Evolutionary conservation across 73 alveolate genomes (phyloP), one percentile per base, ranked within the genome.

Genomic region (Breviolum minutum): DNA sequence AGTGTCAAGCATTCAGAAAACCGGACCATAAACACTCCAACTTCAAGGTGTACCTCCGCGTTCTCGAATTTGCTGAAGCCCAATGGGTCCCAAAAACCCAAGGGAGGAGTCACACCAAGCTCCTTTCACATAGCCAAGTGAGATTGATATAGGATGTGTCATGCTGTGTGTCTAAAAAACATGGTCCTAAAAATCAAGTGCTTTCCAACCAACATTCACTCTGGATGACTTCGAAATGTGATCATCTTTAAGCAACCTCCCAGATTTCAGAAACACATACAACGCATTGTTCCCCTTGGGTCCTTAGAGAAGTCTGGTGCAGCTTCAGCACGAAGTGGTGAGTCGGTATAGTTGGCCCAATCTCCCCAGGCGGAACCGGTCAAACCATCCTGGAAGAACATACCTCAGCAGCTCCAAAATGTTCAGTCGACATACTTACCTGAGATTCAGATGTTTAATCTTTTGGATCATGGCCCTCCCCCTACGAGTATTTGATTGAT

Each of bases 331-430:
- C 97, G 97, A 74, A 91, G 79, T 30, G 97, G 97, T 5, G 90
- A 73, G 81, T 48, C 97, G 80, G 97, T 20, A 80, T 73, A 91
- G 80, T 40, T 40, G 80, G 97, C 32, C 90, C 95, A 87, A 68
- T 87, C 95, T 9, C 95, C 95, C 95, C 95, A 87, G 48, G 95
- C 95, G 17, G 95, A 73, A 80, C 94, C 94, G 8, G 94, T 85
- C 54, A 85, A n/a, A n/a, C 94, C 94, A 22, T 85, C 94, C 94
- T 85, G 94, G 94, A 0, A 85, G 94, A 85, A 85, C 94, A 60
- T 85, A 26, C 77, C 70, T 81, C 32, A 19, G 70, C 87, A 11
- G 87, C 11, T 12, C 24, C 8, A 40, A 40, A 2, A 40, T 40
- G 77, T 14, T 68, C 77, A 40, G 54, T 40, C 54, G 54, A 40